These are phyloP conservation scores for Taiwanofungus camphoratus DNA, from an alignment of 1,284 basidiomycete species.

Conservation along the genomic window DNA sequence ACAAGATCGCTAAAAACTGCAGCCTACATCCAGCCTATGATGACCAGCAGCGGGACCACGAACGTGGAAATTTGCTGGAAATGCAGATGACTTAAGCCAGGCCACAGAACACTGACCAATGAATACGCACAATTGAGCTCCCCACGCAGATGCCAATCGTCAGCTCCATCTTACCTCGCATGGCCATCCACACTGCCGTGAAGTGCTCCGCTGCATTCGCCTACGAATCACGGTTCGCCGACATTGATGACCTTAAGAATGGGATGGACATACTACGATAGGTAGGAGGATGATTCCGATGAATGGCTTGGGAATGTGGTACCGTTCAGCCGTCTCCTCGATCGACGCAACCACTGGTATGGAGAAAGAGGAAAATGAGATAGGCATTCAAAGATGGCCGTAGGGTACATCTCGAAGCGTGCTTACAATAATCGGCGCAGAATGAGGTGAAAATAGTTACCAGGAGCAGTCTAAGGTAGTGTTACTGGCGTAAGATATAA, in stretches of 20 bases:
- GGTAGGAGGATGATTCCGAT: conserved; percentile 74
- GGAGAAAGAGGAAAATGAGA: not conserved
- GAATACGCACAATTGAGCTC: conserved; percentile 69
- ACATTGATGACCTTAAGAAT: too few species aligned
- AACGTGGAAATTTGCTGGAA: conserved; percentile 83
- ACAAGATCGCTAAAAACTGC: too few species aligned
- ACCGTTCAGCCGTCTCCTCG: conserved; percentile 80
- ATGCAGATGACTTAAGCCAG: too few species aligned
- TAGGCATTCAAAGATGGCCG: too few species aligned
- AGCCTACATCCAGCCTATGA: conserved; percentile 77
- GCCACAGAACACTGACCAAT: not conserved
- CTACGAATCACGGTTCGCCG: conserved; percentile 34
- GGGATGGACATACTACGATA: conserved; percentile 50
- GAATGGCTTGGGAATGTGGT: conserved; percentile 78
- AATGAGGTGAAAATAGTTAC: conserved; percentile 83
- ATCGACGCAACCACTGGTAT: conserved; percentile 88
- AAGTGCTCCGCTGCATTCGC: conserved; percentile 78
- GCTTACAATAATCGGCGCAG: conserved; percentile 75
- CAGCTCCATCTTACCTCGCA: conserved; percentile 83
- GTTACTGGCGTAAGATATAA: not conserved
- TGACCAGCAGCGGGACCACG: conserved; percentile 79
- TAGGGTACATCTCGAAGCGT: too few species aligned
- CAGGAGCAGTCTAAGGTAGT: conserved; percentile 39
- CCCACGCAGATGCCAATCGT: conserved; percentile 89
- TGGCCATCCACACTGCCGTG: conserved; percentile 87